Percentiles rank a stretch among this genome's conserved stretches.
Conservation (phyloP, 1,139 yeast genomes). For the Ogataea hybrid region DNA sequence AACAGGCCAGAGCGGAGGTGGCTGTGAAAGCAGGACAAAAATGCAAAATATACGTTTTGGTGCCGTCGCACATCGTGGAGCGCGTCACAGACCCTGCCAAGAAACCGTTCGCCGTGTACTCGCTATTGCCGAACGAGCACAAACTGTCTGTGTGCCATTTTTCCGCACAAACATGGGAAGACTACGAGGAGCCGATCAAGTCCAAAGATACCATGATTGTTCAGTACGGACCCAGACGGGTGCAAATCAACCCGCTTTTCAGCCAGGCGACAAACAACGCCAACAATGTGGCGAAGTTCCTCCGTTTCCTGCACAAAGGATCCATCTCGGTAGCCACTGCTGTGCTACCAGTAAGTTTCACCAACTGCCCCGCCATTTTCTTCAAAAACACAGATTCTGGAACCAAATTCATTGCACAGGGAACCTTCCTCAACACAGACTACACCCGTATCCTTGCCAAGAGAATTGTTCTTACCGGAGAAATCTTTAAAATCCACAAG, state of each 20-base stretch:
- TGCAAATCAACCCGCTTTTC: slow-evolving; percentile 79
- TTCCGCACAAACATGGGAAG: too few species aligned
- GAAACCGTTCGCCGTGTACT: too few species aligned
- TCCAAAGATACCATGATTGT: slow-evolving; percentile 77
- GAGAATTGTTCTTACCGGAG: too few species aligned
- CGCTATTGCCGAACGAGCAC: too few species aligned
- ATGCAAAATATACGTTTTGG: too few species aligned
- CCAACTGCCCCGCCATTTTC: slow-evolving; percentile 77
- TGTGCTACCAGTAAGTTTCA: slow-evolving; percentile 85
- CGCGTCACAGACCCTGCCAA: too few species aligned
- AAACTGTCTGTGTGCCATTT: too few species aligned
- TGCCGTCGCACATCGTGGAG: too few species aligned
- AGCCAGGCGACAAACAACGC: slow-evolving; percentile 75
- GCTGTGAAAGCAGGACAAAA: too few species aligned
- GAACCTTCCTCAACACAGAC: slow-evolving; percentile 85
- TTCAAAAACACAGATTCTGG: slow-evolving; percentile 52
- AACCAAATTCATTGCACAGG: slow-evolving; percentile 80
- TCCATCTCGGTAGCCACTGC: slow-evolving; percentile 75
- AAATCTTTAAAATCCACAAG: too few species aligned
- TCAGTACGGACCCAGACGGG: slow-evolving; percentile 92
- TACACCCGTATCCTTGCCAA: slow-evolving; percentile 83
- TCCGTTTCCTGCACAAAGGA: slow-evolving; percentile 83
- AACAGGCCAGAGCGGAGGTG: too few species aligned
- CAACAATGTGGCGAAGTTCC: slow-evolving; percentile 85
- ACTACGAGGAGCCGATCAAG: slow-evolving; percentile 81